Evolutionary conservation across 805 yeast genomes (phyloP), one percentile per base, ranked within the genome.

Genomic region (Starmerella vaccinii): DNA sequence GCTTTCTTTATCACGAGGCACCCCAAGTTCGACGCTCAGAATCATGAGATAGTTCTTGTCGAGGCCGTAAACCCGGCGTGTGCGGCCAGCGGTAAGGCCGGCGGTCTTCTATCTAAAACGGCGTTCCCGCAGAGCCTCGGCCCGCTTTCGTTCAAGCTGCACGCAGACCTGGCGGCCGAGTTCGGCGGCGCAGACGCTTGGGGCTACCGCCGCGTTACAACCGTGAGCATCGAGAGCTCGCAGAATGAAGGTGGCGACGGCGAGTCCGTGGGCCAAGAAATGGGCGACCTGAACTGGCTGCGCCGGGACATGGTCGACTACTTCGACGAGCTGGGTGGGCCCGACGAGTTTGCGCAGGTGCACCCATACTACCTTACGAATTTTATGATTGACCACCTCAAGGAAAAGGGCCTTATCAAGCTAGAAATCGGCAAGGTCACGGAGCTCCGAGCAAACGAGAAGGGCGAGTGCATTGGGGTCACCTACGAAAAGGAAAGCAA

Each of bases 81-180:
- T 47, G 97, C 96, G 44, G 97, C 98, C 18, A 78, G 87, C 38
- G 98, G 98, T 49, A 92, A 90, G 61, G 97, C 98, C 6, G 98
- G 97, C 41, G 98, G 98, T 0, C 72, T 90, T 46, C 68, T 90
- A 46, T 97, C 97, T 1, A 75, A 84, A 21, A 89, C 97, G 95
- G 97, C 97, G 0, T 92, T 92, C 66, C 98, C 98, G 0, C 88
- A 83, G 59, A 95, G 86, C 65, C 78, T 90, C 46, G 97, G 88
- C 7, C 92, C 95, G 0, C 71, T 90, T 49, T 82, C 94, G 44
- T 92, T 88, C 68, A 76, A 77, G 56, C 72, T 90, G 55, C 98
- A 90, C 68, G 86, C 82, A 61, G 82, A 88, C 52, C 73, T 90
- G 41, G 77, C 95, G 7, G 80, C 81, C 52, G 75, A 79, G 67